A percentile compares a stretch with the other conserved stretches of the same genome.
These are phyloP conservation scores for Ogataea trehalophila DNA, from an alignment of 805 yeast genomes.

Conservation along the genomic window DNA sequence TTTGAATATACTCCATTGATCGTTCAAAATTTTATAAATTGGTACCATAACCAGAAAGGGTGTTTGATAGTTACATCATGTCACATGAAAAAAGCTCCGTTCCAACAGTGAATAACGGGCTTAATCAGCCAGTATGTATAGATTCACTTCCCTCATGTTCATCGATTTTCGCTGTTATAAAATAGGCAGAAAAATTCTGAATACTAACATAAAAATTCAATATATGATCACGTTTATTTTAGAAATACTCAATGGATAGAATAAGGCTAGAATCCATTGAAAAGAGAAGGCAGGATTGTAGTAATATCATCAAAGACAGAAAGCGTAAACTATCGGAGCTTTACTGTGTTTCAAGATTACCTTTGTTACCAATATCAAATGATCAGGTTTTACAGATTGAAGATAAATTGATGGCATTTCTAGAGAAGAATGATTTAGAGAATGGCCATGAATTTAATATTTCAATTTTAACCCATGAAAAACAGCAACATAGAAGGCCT, in stretches of 20 bases:
- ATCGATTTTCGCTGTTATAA: not conserved
- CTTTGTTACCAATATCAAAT: conserved; percentile 40
- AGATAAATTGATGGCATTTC: conserved; percentile 38
- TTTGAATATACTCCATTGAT: no score
- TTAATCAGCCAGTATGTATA: conserved; percentile 1
- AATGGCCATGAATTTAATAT: conserved; percentile 39
- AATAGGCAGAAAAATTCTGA: not conserved
- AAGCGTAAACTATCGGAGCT: conserved; percentile 58
- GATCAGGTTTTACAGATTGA: conserved; percentile 34
- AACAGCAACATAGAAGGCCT: conserved; percentile 22
- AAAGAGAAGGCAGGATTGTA: conserved; percentile 37
- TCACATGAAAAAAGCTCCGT: no score
- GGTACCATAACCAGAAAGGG: no score
- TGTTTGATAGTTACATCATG: no score
- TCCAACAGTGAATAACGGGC: no score
- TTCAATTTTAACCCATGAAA: conserved; percentile 30
- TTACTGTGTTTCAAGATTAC: conserved; percentile 52
- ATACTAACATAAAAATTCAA: conserved; percentile 3
- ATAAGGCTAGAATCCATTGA: conserved; percentile 43
- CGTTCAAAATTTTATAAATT: no score
- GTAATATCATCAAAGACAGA: conserved; percentile 43
- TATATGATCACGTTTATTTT: not conserved
- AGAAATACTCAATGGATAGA: conserved; percentile 31
- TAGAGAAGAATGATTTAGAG: conserved; percentile 49
- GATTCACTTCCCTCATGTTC: not conserved